A percentile compares a stretch with the other conserved stretches of the same genome.
Evolutionary conservation across 1,284 basidiomycete genomes (phyloP).

Genomic region (Xerocomus minutiporus): DNA sequence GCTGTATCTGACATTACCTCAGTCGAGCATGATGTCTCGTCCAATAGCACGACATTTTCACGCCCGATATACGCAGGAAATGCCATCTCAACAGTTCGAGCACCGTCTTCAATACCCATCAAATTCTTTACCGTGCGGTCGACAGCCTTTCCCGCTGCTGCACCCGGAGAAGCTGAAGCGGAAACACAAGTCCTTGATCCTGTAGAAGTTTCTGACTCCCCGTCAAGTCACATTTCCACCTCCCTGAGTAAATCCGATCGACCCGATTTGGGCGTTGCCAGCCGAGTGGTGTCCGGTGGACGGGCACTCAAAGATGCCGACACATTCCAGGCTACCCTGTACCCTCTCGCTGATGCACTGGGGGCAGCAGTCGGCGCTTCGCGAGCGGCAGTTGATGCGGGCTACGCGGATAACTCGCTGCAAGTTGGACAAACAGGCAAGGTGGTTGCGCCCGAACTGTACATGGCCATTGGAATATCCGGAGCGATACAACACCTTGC

Average conservation of each 20-base stretch:
- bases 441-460: constrained; percentile 91
- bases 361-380: constrained; percentile 97
- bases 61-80: constrained; percentile 99
- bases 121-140: constrained; percentile 96
- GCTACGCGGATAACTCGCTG: constrained; percentile 96
- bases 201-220: constrained; percentile 56
- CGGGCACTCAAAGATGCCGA: constrained; percentile 94
- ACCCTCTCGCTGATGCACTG: constrained; percentile 87
- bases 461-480: constrained; percentile 95
- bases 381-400: constrained; percentile 95
- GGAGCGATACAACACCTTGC: constrained; percentile 98
- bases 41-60: constrained; percentile 76
- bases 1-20: constrained; percentile 89
- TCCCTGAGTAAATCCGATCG: constrained; percentile 88
- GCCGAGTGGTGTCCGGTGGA: constrained; percentile 91
- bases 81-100: constrained; percentile 90
- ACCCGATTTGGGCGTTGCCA: constrained; percentile 87
- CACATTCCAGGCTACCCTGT: constrained; percentile 83
- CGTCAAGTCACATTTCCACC: constrained; percentile 79
- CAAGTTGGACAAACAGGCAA: constrained; percentile 99
- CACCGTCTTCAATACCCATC: constrained; percentile 66
- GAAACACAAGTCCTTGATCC: constrained; percentile 65
- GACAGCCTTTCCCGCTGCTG: constrained; percentile 87
- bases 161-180: constrained; percentile 44
- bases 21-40: constrained; percentile 69